Conservation (phyloP, 2,329 filamentous ascomycete genomes). For the Akanthomyces dipterigenus region DNA sequence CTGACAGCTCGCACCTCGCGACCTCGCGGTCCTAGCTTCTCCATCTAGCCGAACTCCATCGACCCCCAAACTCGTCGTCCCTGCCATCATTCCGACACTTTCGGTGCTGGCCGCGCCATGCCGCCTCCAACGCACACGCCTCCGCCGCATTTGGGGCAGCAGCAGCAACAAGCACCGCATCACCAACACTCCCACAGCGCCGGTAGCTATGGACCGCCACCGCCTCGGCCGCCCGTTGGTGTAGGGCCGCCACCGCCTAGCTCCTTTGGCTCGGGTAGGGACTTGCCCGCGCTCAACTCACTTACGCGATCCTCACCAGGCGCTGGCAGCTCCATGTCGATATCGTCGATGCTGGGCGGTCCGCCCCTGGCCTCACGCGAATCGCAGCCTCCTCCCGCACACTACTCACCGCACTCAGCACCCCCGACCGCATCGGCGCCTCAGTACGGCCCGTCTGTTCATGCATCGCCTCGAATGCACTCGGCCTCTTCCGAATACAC, state of each 20-base stretch:
- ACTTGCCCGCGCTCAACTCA: conserved; percentile 45
- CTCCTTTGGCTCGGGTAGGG: conserved; percentile 43
- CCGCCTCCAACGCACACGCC: conserved; percentile 39
- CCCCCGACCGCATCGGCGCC: conserved; percentile 35
- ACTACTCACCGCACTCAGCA: conserved; percentile 37
- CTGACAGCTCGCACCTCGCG: conserved; percentile 8
- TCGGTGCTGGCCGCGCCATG: conserved; percentile 18
- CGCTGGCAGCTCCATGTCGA: conserved; percentile 52
- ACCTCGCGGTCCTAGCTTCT: conserved; percentile 3
- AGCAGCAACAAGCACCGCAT: conserved; percentile 23
- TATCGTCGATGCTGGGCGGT: conserved; percentile 53
- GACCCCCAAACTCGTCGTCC: conserved; percentile 33
- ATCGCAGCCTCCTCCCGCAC: conserved; percentile 30
- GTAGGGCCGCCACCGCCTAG: conserved; percentile 34
- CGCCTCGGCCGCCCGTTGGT: conserved; percentile 37
- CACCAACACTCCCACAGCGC: conserved; percentile 21
- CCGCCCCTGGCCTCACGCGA: conserved; percentile 39
- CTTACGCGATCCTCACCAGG: conserved; percentile 39
- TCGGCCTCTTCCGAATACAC: conserved; percentile 52
- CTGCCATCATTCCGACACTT: conserved; percentile 30
- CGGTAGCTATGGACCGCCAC: conserved; percentile 37
- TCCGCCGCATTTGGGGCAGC: conserved; percentile 27
- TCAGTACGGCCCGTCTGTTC: conserved; percentile 40
- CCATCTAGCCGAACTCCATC: conserved; percentile 9
- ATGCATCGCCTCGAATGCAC: conserved; percentile 51